Conservation (phyloP, 2,329 filamentous ascomycete genomes). For the Fusarium penzigii region DNA sequence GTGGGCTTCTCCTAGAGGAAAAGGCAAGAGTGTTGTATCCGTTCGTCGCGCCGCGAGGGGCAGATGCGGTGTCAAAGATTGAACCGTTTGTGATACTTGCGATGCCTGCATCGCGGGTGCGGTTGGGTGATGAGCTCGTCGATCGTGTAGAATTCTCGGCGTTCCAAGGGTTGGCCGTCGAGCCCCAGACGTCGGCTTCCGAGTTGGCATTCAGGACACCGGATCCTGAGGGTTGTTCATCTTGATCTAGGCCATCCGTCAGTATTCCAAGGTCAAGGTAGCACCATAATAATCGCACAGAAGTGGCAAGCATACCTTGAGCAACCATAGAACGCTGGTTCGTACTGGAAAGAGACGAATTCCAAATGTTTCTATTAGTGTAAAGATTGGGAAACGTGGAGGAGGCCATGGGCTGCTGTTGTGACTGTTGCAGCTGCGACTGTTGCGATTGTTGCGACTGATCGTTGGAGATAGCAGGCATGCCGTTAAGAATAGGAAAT, state of each 20-base stretch:
- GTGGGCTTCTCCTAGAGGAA: conserved; percentile 32
- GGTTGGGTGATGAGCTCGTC: conserved; percentile 59
- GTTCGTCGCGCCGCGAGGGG: conserved; percentile 30
- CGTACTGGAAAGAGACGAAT: conserved; percentile 43
- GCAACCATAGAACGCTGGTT: conserved; percentile 43
- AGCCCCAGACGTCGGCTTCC: conserved; percentile 65
- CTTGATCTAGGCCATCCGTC: conserved; percentile 27
- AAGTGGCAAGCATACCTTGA: conserved; percentile 45
- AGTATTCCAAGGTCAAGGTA: conserved; percentile 10
- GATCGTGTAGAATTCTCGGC: conserved; percentile 45
- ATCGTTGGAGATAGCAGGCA: conserved; percentile 35
- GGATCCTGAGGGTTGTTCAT: conserved; percentile 61
- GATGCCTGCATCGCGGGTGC: conserved; percentile 51
- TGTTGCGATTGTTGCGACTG: no score
- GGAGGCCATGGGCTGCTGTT: conserved; percentile 41
- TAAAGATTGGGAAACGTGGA: conserved; percentile 42
- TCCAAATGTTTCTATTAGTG: conserved; percentile 39
- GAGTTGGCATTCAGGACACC: conserved; percentile 69
- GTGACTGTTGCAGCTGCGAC: no score
- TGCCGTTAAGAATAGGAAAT: conserved; percentile 39
- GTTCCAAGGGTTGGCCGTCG: conserved; percentile 56
- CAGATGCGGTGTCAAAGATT: conserved; percentile 48
- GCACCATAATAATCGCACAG: not conserved
- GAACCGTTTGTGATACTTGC: conserved; percentile 45
- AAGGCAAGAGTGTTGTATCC: conserved; percentile 26